Percentiles rank a stretch among this genome's conserved stretches.
Conservation (phyloP, 306 rosid species). For the Citrullus colocynthis region DNA sequence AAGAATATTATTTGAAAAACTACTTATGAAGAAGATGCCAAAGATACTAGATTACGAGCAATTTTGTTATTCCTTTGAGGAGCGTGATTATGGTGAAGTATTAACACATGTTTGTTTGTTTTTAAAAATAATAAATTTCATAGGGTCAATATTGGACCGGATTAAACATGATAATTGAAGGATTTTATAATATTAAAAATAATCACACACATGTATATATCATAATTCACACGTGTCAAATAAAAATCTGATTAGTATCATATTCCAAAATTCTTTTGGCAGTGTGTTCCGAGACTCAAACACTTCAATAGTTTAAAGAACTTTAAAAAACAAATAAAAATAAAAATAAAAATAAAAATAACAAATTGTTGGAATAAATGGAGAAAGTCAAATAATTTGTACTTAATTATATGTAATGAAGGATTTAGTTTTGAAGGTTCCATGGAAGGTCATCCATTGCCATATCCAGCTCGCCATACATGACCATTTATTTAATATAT, state of each 20-base stretch:
- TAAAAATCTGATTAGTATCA: neutral
- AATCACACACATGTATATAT: neutral
- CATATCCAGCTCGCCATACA: neutral
- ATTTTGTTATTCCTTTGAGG: too few species aligned
- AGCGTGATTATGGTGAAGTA: too few species aligned
- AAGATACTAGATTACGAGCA: too few species aligned
- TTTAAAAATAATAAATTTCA: neutral
- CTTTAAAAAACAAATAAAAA: too few species aligned
- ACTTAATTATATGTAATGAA: neutral
- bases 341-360: neutral
- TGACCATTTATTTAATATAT: neutral
- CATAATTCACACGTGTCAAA: neutral
- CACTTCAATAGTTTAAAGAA: neutral
- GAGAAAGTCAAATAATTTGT: neutral
- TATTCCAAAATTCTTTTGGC: neutral
- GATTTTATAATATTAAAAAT: too few species aligned
- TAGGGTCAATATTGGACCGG: neutral
- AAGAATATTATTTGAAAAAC: too few species aligned
- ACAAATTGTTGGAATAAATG: neutral
- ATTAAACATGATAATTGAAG: neutral
- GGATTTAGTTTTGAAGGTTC: neutral
- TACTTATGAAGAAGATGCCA: too few species aligned
- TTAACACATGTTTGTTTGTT: neutral
- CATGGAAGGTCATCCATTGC: neutral
- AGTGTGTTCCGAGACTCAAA: neutral